Evolutionary conservation across 768 basidiomycete species (phyloP).

Genomic region (Dentipellis sp.): DNA sequence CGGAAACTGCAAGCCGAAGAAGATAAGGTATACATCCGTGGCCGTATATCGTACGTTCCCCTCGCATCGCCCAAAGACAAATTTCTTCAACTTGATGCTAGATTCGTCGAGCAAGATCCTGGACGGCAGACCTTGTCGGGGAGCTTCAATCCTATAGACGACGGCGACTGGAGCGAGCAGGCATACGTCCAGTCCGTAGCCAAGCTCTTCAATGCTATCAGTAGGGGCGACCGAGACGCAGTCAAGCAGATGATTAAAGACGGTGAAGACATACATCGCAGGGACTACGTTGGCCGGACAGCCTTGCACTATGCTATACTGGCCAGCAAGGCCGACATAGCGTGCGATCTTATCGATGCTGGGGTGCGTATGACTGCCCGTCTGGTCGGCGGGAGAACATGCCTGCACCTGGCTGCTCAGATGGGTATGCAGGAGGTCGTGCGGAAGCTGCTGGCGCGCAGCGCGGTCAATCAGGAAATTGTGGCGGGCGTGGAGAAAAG

Average conservation of each 20-base stretch:
- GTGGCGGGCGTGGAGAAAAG: constrained; percentile 9
- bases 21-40: constrained; percentile 41
- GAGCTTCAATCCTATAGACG: constrained; percentile 56
- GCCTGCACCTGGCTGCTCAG: constrained; percentile 50
- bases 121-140: constrained; percentile 51
- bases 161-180: constrained; percentile 53
- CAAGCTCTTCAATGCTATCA: constrained; percentile 46
- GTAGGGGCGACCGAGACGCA: constrained; percentile 28
- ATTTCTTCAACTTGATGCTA: constrained; percentile 9
- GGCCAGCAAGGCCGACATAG: constrained; percentile 34
- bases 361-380: constrained; percentile 47
- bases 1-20: constrained; percentile 39
- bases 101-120: constrained; percentile 49
- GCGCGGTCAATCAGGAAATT: constrained; percentile 23
- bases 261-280: constrained; percentile 36
- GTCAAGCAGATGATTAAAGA: constrained; percentile 32
- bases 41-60: background rate
- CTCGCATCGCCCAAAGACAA: background rate
- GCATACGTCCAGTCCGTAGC: constrained; percentile 46
- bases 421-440: constrained; percentile 32
- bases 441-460: constrained; percentile 42
- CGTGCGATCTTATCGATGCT: constrained; percentile 41
- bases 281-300: constrained; percentile 53
- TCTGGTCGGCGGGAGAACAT: constrained; percentile 45
- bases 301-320: constrained; percentile 48